Evolutionary conservation across 305 asterid genomes (phyloP), one percentile per base, ranked within the genome.

Genomic region (Caryopteris hybrid): DNA sequence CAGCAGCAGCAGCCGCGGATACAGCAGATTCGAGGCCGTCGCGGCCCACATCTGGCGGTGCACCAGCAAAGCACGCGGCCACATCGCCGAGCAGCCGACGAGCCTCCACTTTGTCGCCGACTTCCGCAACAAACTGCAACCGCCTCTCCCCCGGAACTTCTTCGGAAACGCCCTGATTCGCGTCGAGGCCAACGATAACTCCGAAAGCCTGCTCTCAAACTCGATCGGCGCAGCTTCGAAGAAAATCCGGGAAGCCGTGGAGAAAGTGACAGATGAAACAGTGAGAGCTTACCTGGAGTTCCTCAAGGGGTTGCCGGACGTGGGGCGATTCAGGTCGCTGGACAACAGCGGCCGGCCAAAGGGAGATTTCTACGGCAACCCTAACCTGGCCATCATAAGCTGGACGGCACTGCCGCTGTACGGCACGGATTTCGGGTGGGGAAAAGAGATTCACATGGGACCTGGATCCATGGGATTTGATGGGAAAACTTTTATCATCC

Each of bases 11-110:
- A 71, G 81, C 60, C 79, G 84, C 2, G 83, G 86, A 29, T 89
- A 83, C 61, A 89, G 88, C 77, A 75, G 92, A 1, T 87, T 83
- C 38, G 95, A 89, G 77, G 79, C 85, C 14, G 80, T 89, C 6
- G 95, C 89, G 1, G 96, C 96, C 18, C 96, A 89, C 63, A 74
- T 89, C 27, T 89, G 96, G 96, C 86, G 94, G 25, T 80, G 88
- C 67, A 76, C 86, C 0, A 80, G 95, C 84, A 84, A 81, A 43
- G 88, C 96, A 1, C 87, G 95, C 8, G 82, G 83, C 64, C 87
- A 81, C 64, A 21, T 34, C 23, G 29, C 76, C 46, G 81, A 81
- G 23, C 86, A 81, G 70, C 78, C 45, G 6, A 81, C 86, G 4
- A 75, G 86, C 66, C 79, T 75, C 77, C 86, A 79, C 61, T 76